Evolutionary conservation across 768 basidiomycete species (phyloP).

Genomic region (Postia placenta): DNA sequence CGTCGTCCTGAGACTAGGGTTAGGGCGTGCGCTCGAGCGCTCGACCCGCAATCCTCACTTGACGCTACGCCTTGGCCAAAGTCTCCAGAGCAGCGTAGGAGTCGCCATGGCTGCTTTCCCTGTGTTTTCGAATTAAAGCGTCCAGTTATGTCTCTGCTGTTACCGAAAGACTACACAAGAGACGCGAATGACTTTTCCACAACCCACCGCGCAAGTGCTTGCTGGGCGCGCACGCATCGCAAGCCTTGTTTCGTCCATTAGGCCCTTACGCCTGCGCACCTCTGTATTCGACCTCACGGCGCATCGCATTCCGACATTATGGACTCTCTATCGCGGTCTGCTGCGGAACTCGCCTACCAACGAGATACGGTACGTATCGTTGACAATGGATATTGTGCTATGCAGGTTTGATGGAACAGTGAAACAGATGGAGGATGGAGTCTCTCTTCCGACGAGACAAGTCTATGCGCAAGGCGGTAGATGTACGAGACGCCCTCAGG

Average conservation of each 20-base stretch:
- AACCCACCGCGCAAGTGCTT: conserved; percentile 16
- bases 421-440: conserved; percentile 56
- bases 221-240: conserved; percentile 50
- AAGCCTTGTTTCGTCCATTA: conserved; percentile 46
- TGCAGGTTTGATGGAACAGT: conserved; percentile 7
- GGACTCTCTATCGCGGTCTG: conserved; percentile 70
- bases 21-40: neutral
- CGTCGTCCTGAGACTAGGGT: no score
- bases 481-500: conserved; percentile 40
- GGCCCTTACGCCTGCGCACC: conserved; percentile 51
- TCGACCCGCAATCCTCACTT: neutral
- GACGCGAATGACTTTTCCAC: conserved; percentile 3
- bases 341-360: conserved; percentile 48
- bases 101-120: no score
- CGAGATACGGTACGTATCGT: conserved; percentile 35
- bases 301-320: conserved; percentile 73
- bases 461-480: conserved; percentile 46
- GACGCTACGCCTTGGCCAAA: neutral
- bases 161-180: no score
- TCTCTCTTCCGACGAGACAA: conserved; percentile 47
- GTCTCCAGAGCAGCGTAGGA: no score
- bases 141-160: no score
- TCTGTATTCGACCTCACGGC: conserved; percentile 66
- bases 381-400: neutral
- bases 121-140: no score